Evolutionary conservation across 352 stramenopile genomes (phyloP).

Genomic region (Phytophthora agathidicida): DNA sequence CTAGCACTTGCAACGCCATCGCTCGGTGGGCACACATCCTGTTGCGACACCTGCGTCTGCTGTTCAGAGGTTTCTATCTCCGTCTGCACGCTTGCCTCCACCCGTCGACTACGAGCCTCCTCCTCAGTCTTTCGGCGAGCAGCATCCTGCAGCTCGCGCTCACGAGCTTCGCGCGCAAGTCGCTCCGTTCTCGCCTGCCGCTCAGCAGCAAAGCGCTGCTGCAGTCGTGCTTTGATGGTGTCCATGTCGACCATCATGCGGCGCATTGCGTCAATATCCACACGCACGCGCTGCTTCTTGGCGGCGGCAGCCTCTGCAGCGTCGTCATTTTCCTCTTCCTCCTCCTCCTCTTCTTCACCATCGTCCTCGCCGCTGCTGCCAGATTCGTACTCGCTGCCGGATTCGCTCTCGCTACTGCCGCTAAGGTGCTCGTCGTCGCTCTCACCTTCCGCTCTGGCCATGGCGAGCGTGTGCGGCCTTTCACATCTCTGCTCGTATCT

Average conservation of each 20-base stretch:
- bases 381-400: constrained; percentile 25
- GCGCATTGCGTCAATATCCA: constrained; percentile 50
- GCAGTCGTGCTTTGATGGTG: constrained; percentile 54
- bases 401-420: constrained; percentile 10
- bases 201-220: constrained; percentile 48
- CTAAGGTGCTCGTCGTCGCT: background rate
- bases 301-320: constrained; percentile 16
- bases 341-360: constrained; percentile 20
- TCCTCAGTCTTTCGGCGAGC: constrained; percentile 7
- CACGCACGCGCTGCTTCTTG: constrained; percentile 43
- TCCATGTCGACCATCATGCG: constrained; percentile 69
- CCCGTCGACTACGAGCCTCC: background rate
- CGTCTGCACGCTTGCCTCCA: constrained; percentile 22
- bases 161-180: constrained; percentile 19
- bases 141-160: constrained; percentile 18
- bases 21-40: background rate
- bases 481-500: constrained; percentile 26
- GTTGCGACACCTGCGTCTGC: constrained; percentile 17
- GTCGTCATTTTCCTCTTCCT: constrained; percentile 18
- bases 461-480: constrained; percentile 2
- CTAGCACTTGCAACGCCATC: too few relatives aligned
- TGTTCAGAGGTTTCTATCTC: constrained; percentile 6
- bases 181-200: constrained; percentile 18
- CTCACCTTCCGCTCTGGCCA: constrained; percentile 20
- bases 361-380: constrained; percentile 8